Evolutionary conservation across 331 rosid genomes (phyloP), one percentile per base, ranked within the genome.

Genomic region (Cydonia oblonga): DNA sequence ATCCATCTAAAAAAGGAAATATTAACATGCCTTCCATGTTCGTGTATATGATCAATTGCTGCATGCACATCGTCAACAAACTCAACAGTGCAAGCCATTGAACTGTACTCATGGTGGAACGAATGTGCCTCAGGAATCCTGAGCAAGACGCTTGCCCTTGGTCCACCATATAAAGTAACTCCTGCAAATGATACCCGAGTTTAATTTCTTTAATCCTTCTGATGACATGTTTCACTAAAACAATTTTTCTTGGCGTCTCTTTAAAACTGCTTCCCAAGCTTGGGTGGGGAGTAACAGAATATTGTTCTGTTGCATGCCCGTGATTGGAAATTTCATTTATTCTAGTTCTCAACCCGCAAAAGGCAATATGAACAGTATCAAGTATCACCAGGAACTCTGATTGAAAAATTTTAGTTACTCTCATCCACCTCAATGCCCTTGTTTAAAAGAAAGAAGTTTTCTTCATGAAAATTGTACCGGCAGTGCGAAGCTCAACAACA

Each of bases 81-180:
- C 86, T 92, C 98, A 81, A 92, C 22, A 54, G 96, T 88, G 84
- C 96, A 92, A 62, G 98, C 87, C 86, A 85, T 20, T 59, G 96
- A 87, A 79, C 87, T 88, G 84, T 92, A 90, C 80, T 92, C 96
- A 10, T 85, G 92, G 76, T 92, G 98, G 66, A 92, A 80, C 22
- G 91, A 78, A 67, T 32, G 65, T 46, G 89, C 92, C 80, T 76
- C 83, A 5, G 96, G 90, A 84, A 92, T 75, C 72, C 77, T 80
- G 70, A 90, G 81, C 71, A 76, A 58, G 57, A 83, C 33, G 73
- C 93, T 88, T 80, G 91, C 88, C 79, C 63, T 90, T 19, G 92
- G 96, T 81, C 98, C 96, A 57, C 96, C 98, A 72, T 82, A 87
- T 79, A 92, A 81, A 16, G 81, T 78, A 71, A 87, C 91, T 52